Conservation (phyloP, 768 basidiomycete species). For the Boletus pseudopeckii region DNA sequence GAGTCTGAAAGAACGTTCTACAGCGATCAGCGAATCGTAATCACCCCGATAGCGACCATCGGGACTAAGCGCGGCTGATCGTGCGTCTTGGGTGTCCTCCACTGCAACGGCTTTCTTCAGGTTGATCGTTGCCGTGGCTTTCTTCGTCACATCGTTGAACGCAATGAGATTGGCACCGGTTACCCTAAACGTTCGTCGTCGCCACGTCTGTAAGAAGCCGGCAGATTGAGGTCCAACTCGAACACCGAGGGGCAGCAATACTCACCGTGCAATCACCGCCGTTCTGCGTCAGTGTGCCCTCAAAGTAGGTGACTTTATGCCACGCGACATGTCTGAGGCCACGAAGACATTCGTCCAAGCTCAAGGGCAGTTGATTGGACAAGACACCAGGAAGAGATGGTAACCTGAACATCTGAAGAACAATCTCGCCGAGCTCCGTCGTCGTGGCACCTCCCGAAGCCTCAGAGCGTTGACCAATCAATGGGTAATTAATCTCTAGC, state of each 20-base stretch:
- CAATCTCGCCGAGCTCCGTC: constrained; percentile 81
- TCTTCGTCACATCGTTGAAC: constrained; percentile 91
- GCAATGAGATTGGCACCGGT: constrained; percentile 85
- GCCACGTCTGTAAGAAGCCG: constrained; percentile 56
- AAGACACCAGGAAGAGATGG: constrained; percentile 84
- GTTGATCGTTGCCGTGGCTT: constrained; percentile 85
- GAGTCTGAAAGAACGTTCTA: constrained; percentile 83
- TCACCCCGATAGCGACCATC: constrained; percentile 48
- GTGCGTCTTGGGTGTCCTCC: constrained; percentile 68
- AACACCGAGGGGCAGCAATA: constrained; percentile 3
- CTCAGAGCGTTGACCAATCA: constrained; percentile 73
- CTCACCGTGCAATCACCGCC: constrained; percentile 91
- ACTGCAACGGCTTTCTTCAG: constrained; percentile 77
- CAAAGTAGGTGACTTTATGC: constrained; percentile 93
- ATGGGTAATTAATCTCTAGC: constrained; percentile 77
- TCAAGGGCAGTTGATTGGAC: constrained; percentile 79
- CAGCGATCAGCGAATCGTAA: constrained; percentile 61
- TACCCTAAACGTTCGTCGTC: constrained; percentile 77
- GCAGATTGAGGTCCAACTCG: neutral
- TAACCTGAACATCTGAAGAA: constrained; percentile 86
- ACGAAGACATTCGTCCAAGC: constrained; percentile 86
- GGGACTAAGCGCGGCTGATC: constrained; percentile 45
- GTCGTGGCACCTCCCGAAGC: constrained; percentile 49
- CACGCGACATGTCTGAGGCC: constrained; percentile 87
- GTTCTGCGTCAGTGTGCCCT: constrained; percentile 87